Conservation (phyloP, 495 filamentous ascomycete genomes). For the Podospora anserina region DNA sequence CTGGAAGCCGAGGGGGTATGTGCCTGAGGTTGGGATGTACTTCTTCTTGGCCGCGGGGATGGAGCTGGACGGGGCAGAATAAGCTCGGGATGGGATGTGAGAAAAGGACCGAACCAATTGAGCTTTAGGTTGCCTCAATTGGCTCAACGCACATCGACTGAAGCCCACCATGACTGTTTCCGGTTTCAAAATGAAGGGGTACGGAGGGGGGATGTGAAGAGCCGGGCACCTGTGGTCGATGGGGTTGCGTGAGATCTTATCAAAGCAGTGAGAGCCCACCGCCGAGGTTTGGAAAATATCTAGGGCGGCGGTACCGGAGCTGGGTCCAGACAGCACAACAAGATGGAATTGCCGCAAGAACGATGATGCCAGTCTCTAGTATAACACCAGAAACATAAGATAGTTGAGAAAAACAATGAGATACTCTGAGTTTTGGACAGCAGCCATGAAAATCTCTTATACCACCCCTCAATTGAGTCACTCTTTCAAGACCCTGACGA, state of each 20-base stretch:
- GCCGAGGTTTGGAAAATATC: slow-evolving; percentile 6
- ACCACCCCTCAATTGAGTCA: slow-evolving; percentile 9
- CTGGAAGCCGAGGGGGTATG: slow-evolving; percentile 85
- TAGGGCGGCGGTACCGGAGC: slow-evolving; percentile 24
- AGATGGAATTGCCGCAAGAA: not conserved
- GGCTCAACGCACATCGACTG: slow-evolving; percentile 24
- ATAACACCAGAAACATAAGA: not conserved
- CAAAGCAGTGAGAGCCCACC: slow-evolving; percentile 13
- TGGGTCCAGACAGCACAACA: slow-evolving; percentile 1
- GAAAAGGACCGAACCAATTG: slow-evolving; percentile 27
- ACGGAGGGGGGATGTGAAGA: not conserved
- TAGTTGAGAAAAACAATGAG: not conserved
- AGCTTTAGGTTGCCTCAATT: slow-evolving; percentile 30
- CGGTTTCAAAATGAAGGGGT: not conserved
- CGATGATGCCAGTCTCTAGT: not conserved
- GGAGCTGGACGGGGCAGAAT: slow-evolving; percentile 60
- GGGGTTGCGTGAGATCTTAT: slow-evolving; percentile 3
- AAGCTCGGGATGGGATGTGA: slow-evolving; percentile 33
- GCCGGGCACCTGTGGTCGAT: not conserved
- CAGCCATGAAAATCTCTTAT: no score
- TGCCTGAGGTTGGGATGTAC: slow-evolving; percentile 81
- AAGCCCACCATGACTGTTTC: slow-evolving; percentile 27
- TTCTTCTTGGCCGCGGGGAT: slow-evolving; percentile 75
- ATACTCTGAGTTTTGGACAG: not conserved
- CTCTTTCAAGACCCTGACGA: slow-evolving; percentile 1